Base-by-base conservation (phyloP, 2,329 filamentous ascomycete genomes). In the Thielaviopsis populi region DNA sequence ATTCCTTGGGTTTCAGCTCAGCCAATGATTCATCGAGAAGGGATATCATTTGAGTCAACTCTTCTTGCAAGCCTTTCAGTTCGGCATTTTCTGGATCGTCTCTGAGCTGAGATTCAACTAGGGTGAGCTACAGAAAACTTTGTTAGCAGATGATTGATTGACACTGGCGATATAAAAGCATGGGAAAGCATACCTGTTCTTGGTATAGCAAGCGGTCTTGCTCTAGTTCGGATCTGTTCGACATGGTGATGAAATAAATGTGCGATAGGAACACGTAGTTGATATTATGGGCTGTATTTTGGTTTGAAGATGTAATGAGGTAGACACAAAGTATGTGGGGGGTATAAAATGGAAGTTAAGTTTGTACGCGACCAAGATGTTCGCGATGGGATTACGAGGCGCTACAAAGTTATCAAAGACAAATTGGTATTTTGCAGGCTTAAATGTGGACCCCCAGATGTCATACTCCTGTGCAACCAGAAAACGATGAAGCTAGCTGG, bases 21-120 rank as follows among this genome's bases (percentile, higher is more conserved):
- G 86, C 85, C 74, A 96, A 87, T 70, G 86, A 83, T 72, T 86
- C 84, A 78, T 91, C 83, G 75, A 90, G 83, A 69, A 91, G 82
- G 73, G 82, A 80, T 75, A 97, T 87, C 75, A 89, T 84, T 76
- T 86, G 82, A 79, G 89, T 82, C 76, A 96, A 83, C 79, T 95
- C 90, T 73, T 82, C 78, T 75, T 87, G 86, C 73, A 96, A 83
- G 71, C 81, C 83, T 71, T 86, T 80, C 71, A 95, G 84, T 74
- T 92, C 90, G 70, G 78, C 78, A 74, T 90, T 92, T 66, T 87
- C 86, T 68, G 91, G 86, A 71, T 94, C 89, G 74, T 88, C 85
- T 74, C 87, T 85, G 65, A 95, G 83, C 68, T 88, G 87, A 63
- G 83, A 79, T 70, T 85, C 77, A 66, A 96, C 85, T 43, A 89